Percentiles rank a stretch among this genome's conserved stretches.
Evolutionary conservation across 2,329 filamentous ascomycete genomes (phyloP).

Genomic region (Lachnellula willkommii): DNA sequence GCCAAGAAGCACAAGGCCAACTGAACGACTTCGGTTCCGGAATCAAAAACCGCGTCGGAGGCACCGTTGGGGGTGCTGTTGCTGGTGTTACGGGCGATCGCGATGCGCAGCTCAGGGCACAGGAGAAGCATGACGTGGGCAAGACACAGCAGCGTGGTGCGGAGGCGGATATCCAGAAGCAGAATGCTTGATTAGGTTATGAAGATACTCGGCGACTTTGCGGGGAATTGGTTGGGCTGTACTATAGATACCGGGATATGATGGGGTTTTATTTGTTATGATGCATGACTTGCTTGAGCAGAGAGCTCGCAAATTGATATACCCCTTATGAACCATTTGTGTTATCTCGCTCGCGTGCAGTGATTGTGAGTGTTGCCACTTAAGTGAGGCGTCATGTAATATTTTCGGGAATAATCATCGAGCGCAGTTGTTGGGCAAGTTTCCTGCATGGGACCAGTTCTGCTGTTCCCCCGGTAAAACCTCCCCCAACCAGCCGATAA

Average conservation of each 20-base stretch:
- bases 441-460: too few species aligned
- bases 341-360: too few species aligned
- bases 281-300: background rate
- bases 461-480: too few species aligned
- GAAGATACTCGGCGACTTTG: background rate
- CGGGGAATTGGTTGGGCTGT: background rate
- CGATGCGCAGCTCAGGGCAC: conserved; percentile 57
- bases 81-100: conserved; percentile 69
- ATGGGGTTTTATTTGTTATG: background rate
- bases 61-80: conserved; percentile 64
- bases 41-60: conserved; percentile 59
- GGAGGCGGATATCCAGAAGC: conserved; percentile 73
- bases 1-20: conserved; percentile 78
- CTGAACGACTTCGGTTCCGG: conserved; percentile 68
- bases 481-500: too few species aligned
- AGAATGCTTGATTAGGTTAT: conserved; percentile 20
- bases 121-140: conserved; percentile 67
- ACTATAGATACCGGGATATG: conserved; percentile 2
- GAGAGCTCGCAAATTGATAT: background rate
- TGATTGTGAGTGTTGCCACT: too few species aligned
- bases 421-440: too few species aligned
- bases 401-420: too few species aligned
- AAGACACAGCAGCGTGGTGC: conserved; percentile 81
- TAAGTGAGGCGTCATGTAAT: too few species aligned
- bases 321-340: background rate